These are phyloP conservation scores for Pyracantha coccinea DNA, from an alignment of 331 rosid genomes.

Conservation along the genomic window DNA sequence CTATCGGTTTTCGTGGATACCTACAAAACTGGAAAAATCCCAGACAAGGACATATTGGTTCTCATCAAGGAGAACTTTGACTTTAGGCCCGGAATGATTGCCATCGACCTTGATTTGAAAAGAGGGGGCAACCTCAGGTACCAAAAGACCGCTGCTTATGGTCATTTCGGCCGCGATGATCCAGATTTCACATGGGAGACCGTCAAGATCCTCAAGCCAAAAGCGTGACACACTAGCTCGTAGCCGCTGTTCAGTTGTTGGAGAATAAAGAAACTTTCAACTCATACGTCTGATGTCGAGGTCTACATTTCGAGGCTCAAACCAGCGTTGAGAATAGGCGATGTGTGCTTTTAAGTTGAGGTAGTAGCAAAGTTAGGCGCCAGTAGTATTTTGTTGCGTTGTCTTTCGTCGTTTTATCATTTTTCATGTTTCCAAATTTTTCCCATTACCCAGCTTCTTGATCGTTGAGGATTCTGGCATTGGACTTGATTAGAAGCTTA, in stretches of 20 bases:
- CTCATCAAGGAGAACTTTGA: constrained; percentile 70
- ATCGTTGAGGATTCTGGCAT: not conserved
- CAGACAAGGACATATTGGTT: constrained; percentile 59
- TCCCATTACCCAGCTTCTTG: not conserved
- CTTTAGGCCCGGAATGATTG: constrained; percentile 86
- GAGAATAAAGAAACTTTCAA: constrained; percentile 32
- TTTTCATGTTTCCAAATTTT: not conserved
- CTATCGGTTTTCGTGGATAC: constrained; percentile 70
- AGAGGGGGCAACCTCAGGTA: constrained; percentile 80
- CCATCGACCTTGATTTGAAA: constrained; percentile 70
- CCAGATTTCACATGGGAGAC: constrained; percentile 91
- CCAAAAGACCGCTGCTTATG: constrained; percentile 90
- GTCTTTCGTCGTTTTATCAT: not conserved
- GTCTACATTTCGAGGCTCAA: constrained; percentile 1
- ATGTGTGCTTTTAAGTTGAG: constrained; percentile 14
- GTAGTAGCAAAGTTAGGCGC: constrained; percentile 2
- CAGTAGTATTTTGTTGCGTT: not conserved
- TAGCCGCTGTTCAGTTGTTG: constrained; percentile 21
- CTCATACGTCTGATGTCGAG: constrained; percentile 7
- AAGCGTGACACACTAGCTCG: constrained; percentile 29
- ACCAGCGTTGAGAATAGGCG: not conserved
- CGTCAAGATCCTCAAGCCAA: constrained; percentile 67
- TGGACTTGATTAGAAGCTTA: not conserved
- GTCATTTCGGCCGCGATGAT: constrained; percentile 84
- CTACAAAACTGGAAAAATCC: constrained; percentile 68